These are phyloP conservation scores for Hypoxylon subgilvum DNA, from an alignment of 495 filamentous ascomycete species.

Conservation along the genomic window DNA sequence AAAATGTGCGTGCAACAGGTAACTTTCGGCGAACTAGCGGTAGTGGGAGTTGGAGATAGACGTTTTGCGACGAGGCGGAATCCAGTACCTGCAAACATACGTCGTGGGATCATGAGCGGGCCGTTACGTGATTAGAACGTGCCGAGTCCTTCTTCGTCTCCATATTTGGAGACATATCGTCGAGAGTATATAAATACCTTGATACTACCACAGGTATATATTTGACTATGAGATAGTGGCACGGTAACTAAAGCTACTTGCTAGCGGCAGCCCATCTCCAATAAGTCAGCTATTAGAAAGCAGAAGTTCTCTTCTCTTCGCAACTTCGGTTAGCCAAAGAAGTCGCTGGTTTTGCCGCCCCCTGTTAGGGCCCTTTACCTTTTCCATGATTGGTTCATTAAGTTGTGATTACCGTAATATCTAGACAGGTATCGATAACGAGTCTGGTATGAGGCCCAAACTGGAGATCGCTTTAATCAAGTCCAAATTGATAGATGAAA, in stretches of 20 bases:
- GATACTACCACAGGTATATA: too few species aligned
- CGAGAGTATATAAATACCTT: slow-evolving; percentile 1
- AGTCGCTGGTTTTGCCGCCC: background rate
- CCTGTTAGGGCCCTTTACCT: background rate
- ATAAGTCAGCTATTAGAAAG: slow-evolving; percentile 42
- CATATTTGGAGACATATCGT: background rate
- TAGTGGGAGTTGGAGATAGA: background rate
- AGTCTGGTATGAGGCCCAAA: too few species aligned
- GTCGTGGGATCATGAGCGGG: slow-evolving; percentile 13
- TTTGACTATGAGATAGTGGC: too few species aligned
- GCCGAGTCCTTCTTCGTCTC: background rate
- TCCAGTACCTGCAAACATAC: slow-evolving; percentile 7
- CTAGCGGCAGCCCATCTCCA: slow-evolving; percentile 6
- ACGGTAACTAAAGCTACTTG: too few species aligned
- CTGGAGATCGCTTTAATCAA: too few species aligned
- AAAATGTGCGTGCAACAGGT: background rate
- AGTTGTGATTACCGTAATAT: background rate
- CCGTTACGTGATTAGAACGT: background rate
- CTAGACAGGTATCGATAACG: too few species aligned
- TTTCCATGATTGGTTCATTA: slow-evolving; percentile 9
- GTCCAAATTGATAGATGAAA: too few species aligned
- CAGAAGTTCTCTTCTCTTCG: background rate
- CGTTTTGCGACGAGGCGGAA: slow-evolving; percentile 6
- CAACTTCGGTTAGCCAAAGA: background rate
- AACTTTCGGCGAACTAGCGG: background rate